phyloP scores from a whole-genome alignment of 2,329 filamentous ascomycete genomes.

The Curvularia verruculosa region DNA sequence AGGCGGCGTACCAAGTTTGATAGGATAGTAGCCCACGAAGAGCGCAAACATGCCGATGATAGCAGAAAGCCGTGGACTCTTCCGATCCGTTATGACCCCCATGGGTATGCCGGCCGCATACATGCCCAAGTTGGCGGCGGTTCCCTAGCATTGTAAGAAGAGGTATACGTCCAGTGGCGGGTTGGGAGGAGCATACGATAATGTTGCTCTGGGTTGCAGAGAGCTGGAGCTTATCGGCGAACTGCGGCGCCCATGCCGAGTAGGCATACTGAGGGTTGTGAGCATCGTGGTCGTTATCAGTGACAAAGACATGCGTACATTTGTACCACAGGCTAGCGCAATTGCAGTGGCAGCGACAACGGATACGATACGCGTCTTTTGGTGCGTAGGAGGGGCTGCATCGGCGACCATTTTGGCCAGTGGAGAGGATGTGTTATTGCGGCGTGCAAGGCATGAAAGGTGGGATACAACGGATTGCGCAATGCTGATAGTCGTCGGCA shows the following conservation, averaged over 20 bases:
- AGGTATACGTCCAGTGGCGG: background rate
- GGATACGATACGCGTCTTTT: slow-evolving; percentile 75
- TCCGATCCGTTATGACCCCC: slow-evolving; percentile 83
- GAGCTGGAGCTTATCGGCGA: slow-evolving; percentile 82
- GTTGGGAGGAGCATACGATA: slow-evolving; percentile 64
- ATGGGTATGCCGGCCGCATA: slow-evolving; percentile 89
- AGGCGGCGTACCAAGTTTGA: slow-evolving; percentile 64
- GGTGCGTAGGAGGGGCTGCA: slow-evolving; percentile 52
- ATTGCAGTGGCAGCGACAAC: slow-evolving; percentile 85
- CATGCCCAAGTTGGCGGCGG: slow-evolving; percentile 90
- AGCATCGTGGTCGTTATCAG: slow-evolving; percentile 24
- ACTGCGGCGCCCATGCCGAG: slow-evolving; percentile 96
- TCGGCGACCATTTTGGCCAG: slow-evolving; percentile 32
- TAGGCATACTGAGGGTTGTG: slow-evolving; percentile 79
- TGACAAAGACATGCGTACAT: slow-evolving; percentile 66
- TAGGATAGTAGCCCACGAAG: slow-evolving; percentile 81
- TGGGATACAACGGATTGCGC: slow-evolving; percentile 7
- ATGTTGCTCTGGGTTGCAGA: slow-evolving; percentile 93
- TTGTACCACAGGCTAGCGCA: slow-evolving; percentile 88
- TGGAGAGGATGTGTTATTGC: slow-evolving; percentile 21
- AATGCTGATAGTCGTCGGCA: slow-evolving; percentile 16
- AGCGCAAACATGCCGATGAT: slow-evolving; percentile 75
- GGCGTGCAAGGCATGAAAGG: slow-evolving; percentile 30
- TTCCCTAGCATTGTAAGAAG: slow-evolving; percentile 51
- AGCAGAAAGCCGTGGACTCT: slow-evolving; percentile 79